Conservation (phyloP, 306 rosid species). For the Prunus persica region Prunus_persica_NCBIv2 NC_034014.1:2821501-2822000, state of each 20-base stretch:
- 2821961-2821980: not conserved
- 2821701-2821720: slow-evolving; percentile 87
- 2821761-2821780: not conserved
- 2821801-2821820: slow-evolving; percentile 5
- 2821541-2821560: slow-evolving; percentile 7
- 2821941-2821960: not conserved
- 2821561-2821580: not conserved
- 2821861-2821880: not conserved
- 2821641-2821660: slow-evolving; percentile 70
- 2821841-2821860: slow-evolving; percentile 1
- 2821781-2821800: slow-evolving; percentile 9
- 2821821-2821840: not conserved
- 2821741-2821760: slow-evolving; percentile 59
- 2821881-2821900: not conserved
- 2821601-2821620: slow-evolving; percentile 34
- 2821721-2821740: slow-evolving; percentile 68
- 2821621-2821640: slow-evolving; percentile 56
- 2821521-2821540: slow-evolving; percentile 66
- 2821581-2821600: not conserved
- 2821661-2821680: slow-evolving; percentile 55
- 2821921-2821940: not conserved
- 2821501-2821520: slow-evolving; percentile 64
- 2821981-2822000: not conserved
- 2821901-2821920: not conserved
- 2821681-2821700: slow-evolving; percentile 78